A percentile compares a stretch with the other conserved stretches of the same genome.
These are phyloP conservation scores for Suillus placidus DNA, from an alignment of 768 basidiomycete genomes.

Conservation along the genomic window DNA sequence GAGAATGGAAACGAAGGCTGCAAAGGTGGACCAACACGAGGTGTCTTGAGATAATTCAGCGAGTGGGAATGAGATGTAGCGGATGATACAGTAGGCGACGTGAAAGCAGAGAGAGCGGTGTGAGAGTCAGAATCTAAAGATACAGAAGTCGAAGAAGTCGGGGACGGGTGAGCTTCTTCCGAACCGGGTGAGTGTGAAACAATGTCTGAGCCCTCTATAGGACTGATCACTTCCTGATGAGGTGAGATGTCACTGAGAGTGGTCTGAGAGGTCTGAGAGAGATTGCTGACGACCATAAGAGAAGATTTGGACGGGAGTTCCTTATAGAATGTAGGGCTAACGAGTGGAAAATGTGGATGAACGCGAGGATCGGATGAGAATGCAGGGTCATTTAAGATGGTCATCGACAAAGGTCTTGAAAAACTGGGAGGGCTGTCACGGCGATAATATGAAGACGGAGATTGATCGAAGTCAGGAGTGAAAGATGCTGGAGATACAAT, in stretches of 20 bases:
- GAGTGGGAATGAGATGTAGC: conserved; percentile 12
- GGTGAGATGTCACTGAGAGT: conserved; percentile 3
- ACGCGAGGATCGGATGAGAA: conserved; percentile 59
- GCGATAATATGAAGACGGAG: conserved; percentile 5
- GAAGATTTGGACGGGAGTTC: conserved; percentile 34
- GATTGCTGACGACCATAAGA: conserved; percentile 23
- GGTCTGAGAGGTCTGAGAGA: conserved; percentile 6
- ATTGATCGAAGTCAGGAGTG: conserved; percentile 12
- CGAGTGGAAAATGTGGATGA: conserved; percentile 44
- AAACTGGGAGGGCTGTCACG: conserved; percentile 11
- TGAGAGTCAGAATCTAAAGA: conserved; percentile 15
- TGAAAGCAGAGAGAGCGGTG: conserved; percentile 14
- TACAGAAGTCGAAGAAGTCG: conserved; percentile 9
- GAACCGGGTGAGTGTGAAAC: conserved; percentile 7
- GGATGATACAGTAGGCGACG: conserved; percentile 19
- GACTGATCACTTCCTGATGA: background rate
- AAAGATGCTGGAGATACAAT: conserved; percentile 11
- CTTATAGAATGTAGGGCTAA: conserved; percentile 21
- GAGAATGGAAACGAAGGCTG: background rate
- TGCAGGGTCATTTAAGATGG: conserved; percentile 54
- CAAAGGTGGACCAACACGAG: conserved; percentile 3
- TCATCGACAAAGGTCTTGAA: conserved; percentile 25
- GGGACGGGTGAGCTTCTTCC: conserved; percentile 1
- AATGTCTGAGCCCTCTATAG: background rate
- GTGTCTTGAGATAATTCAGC: background rate